Base-by-base conservation (phyloP, 106 monocot genomes). In the Dendrobium huoshanense region DNA sequence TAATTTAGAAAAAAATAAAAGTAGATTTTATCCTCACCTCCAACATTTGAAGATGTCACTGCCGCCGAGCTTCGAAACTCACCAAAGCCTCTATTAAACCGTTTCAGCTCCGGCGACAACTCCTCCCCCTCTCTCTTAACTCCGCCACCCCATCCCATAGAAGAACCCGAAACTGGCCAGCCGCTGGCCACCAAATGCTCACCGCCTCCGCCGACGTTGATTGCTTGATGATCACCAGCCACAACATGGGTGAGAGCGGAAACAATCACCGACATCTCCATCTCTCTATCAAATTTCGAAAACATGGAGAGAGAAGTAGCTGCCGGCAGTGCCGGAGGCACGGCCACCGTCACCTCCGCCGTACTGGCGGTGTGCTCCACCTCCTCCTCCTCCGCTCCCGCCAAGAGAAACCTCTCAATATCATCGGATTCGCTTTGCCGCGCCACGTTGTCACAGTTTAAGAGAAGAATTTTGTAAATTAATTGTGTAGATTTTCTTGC, bases 81-180 rank as follows among this genome's bases (percentile, higher is more conserved):
- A 15, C 51, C 51, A 13, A 3, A 13, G 3, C 51, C 51, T 51
- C 51, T 51, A 51, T 13, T 51, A 65, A 65, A 27, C 64, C 25
- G n/a, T 10, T n/a, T 22, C 64, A 22, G 3, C 64, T 65, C 64
- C n/a, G 22, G 22, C 25, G 22, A 25, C n/a, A 22, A 9, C 72
- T 72, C 72, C 11, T 37, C 72, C 72, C 72, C 40, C 72, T 72
- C 72, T 16, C 72, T 72, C 40, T 72, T 72, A 40, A 72, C 16
- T 5, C 72, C 72, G 2, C 29, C 40, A 40, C 72, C 29, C 5
- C 22, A 45, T 45, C 8, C 45, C 8, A 45, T 45, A 45, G 45
- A 45, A 45, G 45, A 45, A 45, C 45, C 9, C 8, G 9, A 9
- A 45, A 45, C 6, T 9, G 45, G 45, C 45, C 45, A 9, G 45